Percentiles rank a stretch among this genome's conserved stretches.
Evolutionary conservation across 1,139 yeast species (phyloP).

Genomic region (Zygoascus meyerae): DNA sequence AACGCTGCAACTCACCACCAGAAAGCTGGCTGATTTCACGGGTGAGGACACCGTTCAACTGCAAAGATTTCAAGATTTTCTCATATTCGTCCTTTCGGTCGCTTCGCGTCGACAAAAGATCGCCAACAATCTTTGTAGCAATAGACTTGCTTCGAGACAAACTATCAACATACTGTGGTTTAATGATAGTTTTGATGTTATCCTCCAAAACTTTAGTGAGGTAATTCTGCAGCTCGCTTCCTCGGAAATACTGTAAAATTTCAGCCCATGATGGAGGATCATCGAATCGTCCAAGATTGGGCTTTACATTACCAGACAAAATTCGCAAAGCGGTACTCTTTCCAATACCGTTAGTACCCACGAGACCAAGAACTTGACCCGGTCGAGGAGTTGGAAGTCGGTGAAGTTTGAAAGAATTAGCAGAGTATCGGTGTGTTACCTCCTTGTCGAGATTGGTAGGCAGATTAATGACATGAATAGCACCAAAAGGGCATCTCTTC

Average conservation of each 20-base stretch:
- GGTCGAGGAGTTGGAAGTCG: conserved; percentile 98
- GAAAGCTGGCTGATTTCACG: conserved; percentile 87
- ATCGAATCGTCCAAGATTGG: conserved; percentile 88
- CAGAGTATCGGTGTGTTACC: conserved; percentile 95
- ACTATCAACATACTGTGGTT: conserved; percentile 97
- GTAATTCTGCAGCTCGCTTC: conserved; percentile 93
- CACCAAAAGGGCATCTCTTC: conserved; percentile 96
- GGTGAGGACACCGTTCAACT: conserved; percentile 63
- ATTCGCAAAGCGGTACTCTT: conserved; percentile 97
- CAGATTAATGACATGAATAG: conserved; percentile 87
- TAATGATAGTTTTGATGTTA: conserved; percentile 86
- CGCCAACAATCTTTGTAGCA: conserved; percentile 81
- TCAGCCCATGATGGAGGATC: conserved; percentile 98
- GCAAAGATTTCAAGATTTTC: conserved; percentile 60
- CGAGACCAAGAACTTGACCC: conserved; percentile 95
- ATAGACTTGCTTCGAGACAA: conserved; percentile 94
- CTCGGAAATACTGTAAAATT: conserved; percentile 84
- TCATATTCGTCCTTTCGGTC: conserved; percentile 63
- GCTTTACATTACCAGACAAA: conserved; percentile 97
- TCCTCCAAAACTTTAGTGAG: conserved; percentile 93
- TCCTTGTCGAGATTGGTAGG: conserved; percentile 91
- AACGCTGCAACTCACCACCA: conserved; percentile 98
- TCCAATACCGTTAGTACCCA: conserved; percentile 99
- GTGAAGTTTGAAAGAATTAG: conserved; percentile 94
- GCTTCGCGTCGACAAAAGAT: conserved; percentile 65